These are phyloP conservation scores for Paracoccidioides lutzii DNA, from an alignment of 2,329 filamentous ascomycete genomes.

Conservation along the genomic window DNA sequence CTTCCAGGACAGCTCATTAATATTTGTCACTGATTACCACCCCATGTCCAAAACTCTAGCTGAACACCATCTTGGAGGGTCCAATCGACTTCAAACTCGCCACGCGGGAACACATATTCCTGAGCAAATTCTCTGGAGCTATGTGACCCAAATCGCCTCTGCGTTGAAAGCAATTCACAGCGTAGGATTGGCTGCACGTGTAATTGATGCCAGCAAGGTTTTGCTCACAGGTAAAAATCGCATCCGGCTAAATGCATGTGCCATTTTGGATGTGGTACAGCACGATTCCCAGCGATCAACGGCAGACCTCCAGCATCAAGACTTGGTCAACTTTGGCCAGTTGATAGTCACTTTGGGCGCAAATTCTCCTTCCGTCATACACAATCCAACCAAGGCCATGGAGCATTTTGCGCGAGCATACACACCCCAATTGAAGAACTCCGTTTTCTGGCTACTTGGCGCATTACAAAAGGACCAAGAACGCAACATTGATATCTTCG, in stretches of 20 bases:
- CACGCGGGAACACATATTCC: conserved; percentile 40
- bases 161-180: conserved; percentile 77
- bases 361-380: conserved; percentile 45
- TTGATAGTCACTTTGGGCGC: conserved; percentile 73
- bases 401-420: conserved; percentile 68
- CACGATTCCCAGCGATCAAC: conserved; percentile 58
- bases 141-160: conserved; percentile 81
- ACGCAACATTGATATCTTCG: conserved; percentile 60
- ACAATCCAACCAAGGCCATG: conserved; percentile 56
- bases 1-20: conserved; percentile 87
- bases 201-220: conserved; percentile 79
- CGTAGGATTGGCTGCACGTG: conserved; percentile 67
- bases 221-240: conserved; percentile 83
- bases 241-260: conserved; percentile 75
- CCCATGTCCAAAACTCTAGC: conserved; percentile 80
- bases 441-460: conserved; percentile 67
- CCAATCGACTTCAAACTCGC: conserved; percentile 31
- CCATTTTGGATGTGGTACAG: conserved; percentile 77
- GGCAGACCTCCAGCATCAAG: conserved; percentile 71
- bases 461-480: conserved; percentile 52
- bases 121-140: conserved; percentile 77
- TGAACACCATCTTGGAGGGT: conserved; percentile 52
- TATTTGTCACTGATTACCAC: conserved; percentile 89
- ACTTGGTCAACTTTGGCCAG: conserved; percentile 71
- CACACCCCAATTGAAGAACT: conserved; percentile 63